Evolutionary conservation across 495 filamentous ascomycete genomes (phyloP).

Genomic region (Penicillium canescens): DNA sequence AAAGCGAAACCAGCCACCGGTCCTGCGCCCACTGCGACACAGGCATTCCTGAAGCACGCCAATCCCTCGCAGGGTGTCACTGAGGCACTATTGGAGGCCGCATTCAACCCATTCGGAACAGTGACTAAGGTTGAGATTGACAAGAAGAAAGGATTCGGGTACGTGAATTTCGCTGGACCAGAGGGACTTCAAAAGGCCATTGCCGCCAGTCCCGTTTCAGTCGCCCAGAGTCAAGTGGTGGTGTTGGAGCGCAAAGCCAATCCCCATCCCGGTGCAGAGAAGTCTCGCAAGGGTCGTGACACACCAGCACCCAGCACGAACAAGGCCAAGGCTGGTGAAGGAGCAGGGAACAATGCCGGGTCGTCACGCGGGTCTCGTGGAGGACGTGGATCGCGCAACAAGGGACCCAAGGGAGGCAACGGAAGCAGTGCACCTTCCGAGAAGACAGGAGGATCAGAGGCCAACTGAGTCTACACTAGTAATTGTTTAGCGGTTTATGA

Average conservation of each 20-base stretch:
- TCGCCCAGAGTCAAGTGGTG: slow-evolving; percentile 83
- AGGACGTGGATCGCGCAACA: slow-evolving; percentile 33
- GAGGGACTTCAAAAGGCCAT: slow-evolving; percentile 75
- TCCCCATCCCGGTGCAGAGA: slow-evolving; percentile 38
- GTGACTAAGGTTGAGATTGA: slow-evolving; percentile 84
- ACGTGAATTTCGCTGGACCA: slow-evolving; percentile 77
- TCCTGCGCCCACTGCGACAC: slow-evolving; percentile 58
- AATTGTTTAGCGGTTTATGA: slow-evolving; percentile 6
- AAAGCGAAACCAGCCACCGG: slow-evolving; percentile 34
- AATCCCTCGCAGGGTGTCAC: slow-evolving; percentile 91
- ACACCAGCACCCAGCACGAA: slow-evolving; percentile 7
- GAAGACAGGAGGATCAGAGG: slow-evolving; percentile 19
- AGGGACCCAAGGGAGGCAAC: slow-evolving; percentile 25
- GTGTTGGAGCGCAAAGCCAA: slow-evolving; percentile 76
- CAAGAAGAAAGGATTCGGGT: slow-evolving; percentile 89
- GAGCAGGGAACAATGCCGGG: slow-evolving; percentile 19
- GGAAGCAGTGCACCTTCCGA: slow-evolving; percentile 7
- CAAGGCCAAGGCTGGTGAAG: slow-evolving; percentile 5
- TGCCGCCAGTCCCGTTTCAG: slow-evolving; percentile 72
- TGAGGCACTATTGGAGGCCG: slow-evolving; percentile 69
- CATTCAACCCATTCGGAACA: slow-evolving; percentile 68
- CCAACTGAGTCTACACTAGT: slow-evolving; percentile 7
- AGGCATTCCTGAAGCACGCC: slow-evolving; percentile 92
- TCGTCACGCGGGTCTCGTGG: slow-evolving; percentile 42
- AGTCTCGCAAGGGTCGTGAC: slow-evolving; percentile 41